A percentile compares a stretch with the other conserved stretches of the same genome.
These are phyloP conservation scores for Leishmania aethiopica DNA, from an alignment of 208 protist species.

Conservation along the genomic window DNA sequence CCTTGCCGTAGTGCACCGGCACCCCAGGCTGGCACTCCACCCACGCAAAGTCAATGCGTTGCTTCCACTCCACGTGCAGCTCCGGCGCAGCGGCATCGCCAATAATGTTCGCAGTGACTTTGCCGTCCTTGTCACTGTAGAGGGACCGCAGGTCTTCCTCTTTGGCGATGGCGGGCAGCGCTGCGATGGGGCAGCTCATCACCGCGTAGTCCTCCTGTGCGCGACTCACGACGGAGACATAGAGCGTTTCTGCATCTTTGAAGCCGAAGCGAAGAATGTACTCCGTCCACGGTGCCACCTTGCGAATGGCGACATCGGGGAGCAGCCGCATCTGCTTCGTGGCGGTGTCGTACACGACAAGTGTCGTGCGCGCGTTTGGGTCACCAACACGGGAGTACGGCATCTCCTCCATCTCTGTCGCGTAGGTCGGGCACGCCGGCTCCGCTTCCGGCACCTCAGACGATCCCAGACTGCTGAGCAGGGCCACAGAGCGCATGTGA, in stretches of 20 bases:
- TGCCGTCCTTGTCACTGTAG: slow-evolving; percentile 26
- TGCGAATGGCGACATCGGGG: slow-evolving; percentile 39
- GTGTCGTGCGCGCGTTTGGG: slow-evolving; percentile 58
- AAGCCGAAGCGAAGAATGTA: slow-evolving; percentile 89
- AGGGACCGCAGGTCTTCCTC: slow-evolving; percentile 31
- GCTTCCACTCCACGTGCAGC: slow-evolving; percentile 49
- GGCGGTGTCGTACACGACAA: slow-evolving; percentile 59
- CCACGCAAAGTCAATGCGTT: slow-evolving; percentile 79
- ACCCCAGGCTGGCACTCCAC: slow-evolving; percentile 50
- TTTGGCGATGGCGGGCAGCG: slow-evolving; percentile 45
- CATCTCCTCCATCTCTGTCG: slow-evolving; percentile 61
- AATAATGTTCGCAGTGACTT: slow-evolving; percentile 19
- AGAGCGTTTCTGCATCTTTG: slow-evolving; percentile 65
- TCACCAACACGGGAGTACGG: slow-evolving; percentile 82
- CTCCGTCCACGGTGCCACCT: slow-evolving; percentile 64
- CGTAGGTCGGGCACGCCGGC: slow-evolving; percentile 15
- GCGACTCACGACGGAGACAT: slow-evolving; percentile 65
- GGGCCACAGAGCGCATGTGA: slow-evolving; percentile 58
- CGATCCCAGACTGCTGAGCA: slow-evolving; percentile 47
- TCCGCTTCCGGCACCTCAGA: slow-evolving; percentile 18
- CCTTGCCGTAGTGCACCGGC: slow-evolving; percentile 56
- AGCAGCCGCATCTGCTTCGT: slow-evolving; percentile 46
- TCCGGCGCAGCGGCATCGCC: slow-evolving; percentile 10
- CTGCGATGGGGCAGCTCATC: slow-evolving; percentile 56
- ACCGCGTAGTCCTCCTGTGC: slow-evolving; percentile 71